These are phyloP conservation scores for Hyaloperonospora arabidopsidis DNA, from an alignment of 352 stramenopile genomes.

Conservation along the genomic window DNA sequence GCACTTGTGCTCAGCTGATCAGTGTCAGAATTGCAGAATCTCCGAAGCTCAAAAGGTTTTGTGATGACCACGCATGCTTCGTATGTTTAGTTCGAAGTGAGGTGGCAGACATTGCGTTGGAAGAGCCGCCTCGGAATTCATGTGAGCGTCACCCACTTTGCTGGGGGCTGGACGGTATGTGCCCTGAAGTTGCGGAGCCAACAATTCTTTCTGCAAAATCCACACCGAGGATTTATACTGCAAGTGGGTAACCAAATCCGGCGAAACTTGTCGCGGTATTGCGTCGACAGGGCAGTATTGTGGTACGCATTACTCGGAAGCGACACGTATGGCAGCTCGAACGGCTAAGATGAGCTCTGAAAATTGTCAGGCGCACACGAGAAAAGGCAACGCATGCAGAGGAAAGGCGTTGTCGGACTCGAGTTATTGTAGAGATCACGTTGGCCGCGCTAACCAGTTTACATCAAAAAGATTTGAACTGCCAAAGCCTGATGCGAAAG, in stretches of 20 bases:
- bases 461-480: background rate
- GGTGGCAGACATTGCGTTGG: conserved; percentile 18
- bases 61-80: conserved; percentile 48
- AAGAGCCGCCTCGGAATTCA: conserved; percentile 44
- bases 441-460: conserved; percentile 1
- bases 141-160: conserved; percentile 49
- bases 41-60: conserved; percentile 33
- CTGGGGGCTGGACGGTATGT: conserved; percentile 34
- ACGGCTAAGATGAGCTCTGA: background rate
- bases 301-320: conserved; percentile 18
- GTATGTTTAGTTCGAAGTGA: conserved; percentile 33
- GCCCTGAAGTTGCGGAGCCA: conserved; percentile 27
- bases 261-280: conserved; percentile 27
- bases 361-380: conserved; percentile 32
- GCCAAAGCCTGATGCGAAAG: conserved; percentile 1
- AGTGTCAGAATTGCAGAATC: conserved; percentile 35
- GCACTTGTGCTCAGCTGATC: conserved; percentile 35
- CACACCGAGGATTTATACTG: conserved; percentile 26
- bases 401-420: conserved; percentile 17
- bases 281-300: conserved; percentile 33
- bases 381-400: conserved; percentile 44
- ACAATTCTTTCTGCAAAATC: conserved; percentile 41
- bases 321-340: background rate
- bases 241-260: conserved; percentile 23
- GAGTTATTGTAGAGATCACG: conserved; percentile 39